Base-by-base conservation (phyloP, 2,329 filamentous ascomycete genomes). In the Aspergillus phoenicis region DNA sequence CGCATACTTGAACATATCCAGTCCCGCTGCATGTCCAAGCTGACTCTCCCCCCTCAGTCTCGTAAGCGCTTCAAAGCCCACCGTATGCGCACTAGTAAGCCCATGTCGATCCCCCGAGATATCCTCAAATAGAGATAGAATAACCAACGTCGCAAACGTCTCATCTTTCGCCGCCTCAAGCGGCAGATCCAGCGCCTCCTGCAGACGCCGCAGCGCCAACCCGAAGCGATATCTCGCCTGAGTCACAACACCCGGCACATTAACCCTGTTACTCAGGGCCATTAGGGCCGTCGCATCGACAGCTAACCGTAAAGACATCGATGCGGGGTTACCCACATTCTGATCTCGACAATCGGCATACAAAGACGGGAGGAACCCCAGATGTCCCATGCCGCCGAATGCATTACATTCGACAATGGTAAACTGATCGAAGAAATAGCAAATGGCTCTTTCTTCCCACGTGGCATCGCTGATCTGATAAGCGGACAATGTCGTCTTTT, bases 341-440 rank as follows among this genome's bases (percentile, higher is more conserved):
- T 63, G 65, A 15, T 73, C 65, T 51, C 67, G 62, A 57, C 70
- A 67, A 24, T 67, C 61, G 4, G 73, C 65, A 61, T 78, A 79
- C 11, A 79, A 61, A 2, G 68, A 61, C 1, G 76, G 74, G 4
- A 79, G 58, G 47, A 75, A 78, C 4, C 73, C 74, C 7, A 79
- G 62, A 57, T 76, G 71, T 24, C 74, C 73, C 47, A 72, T 61
- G 11, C 66, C 66, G 38, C 69, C 68, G 15, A 71, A 67, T 4
- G 43, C 36, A 6, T 73, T 66, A 13, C 52, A 53, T 8, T 64
- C 63, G 22, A 57, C 54, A 20, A 70, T 70, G 1, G 75, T 77
- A 57, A 73, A 79, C 53, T 78, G 75, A 30, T 77, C 73, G 49
- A 79, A 78, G 62, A 79, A 79, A 58, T 73, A 76, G 63, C 76